Evolutionary conservation across 495 filamentous ascomycete species (phyloP).

Genomic region (Aspergillus ellipticus): DNA sequence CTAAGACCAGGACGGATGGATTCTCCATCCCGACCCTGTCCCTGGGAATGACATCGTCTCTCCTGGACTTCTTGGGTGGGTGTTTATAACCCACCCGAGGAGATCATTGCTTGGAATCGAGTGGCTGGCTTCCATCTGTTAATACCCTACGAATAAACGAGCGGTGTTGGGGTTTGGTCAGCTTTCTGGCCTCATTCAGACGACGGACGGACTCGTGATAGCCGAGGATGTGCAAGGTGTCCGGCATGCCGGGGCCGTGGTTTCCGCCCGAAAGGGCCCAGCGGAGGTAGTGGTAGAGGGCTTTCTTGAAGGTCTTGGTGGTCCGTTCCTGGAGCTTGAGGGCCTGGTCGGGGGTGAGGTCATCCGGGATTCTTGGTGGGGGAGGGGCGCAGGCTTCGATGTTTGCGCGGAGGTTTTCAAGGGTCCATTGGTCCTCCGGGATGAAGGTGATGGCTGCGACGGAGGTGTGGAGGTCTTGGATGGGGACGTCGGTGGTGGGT

Average conservation of each 20-base stretch:
- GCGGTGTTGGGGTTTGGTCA: too few relatives aligned
- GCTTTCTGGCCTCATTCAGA: constrained; percentile 43
- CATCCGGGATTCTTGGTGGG: constrained; percentile 7
- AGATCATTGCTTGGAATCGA: too few relatives aligned
- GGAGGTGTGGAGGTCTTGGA: constrained; percentile 37
- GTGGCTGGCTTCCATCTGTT: too few relatives aligned
- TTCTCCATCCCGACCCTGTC: too few relatives aligned
- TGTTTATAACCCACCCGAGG: too few relatives aligned
- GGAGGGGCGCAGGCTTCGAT: constrained; percentile 33
- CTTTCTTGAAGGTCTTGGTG: constrained; percentile 40
- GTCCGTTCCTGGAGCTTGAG: constrained; percentile 16
- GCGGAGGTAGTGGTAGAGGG: constrained; percentile 56
- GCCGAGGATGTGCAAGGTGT: constrained; percentile 62
- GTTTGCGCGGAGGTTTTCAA: constrained; percentile 34
- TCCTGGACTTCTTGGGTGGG: too few relatives aligned
- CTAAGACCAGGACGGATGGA: too few relatives aligned
- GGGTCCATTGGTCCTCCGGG: constrained; percentile 34
- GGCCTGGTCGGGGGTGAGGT: constrained; percentile 2
- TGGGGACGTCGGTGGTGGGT: constrained; percentile 18
- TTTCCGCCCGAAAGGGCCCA: constrained; percentile 60
- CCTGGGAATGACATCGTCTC: too few relatives aligned
- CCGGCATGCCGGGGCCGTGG: constrained; percentile 55
- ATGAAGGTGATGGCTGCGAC: constrained; percentile 37
- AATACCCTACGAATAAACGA: too few relatives aligned
- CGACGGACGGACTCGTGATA: constrained; percentile 54